Conservation (phyloP, 805 yeast genomes). For the Myxozyma neotropica region DNA sequence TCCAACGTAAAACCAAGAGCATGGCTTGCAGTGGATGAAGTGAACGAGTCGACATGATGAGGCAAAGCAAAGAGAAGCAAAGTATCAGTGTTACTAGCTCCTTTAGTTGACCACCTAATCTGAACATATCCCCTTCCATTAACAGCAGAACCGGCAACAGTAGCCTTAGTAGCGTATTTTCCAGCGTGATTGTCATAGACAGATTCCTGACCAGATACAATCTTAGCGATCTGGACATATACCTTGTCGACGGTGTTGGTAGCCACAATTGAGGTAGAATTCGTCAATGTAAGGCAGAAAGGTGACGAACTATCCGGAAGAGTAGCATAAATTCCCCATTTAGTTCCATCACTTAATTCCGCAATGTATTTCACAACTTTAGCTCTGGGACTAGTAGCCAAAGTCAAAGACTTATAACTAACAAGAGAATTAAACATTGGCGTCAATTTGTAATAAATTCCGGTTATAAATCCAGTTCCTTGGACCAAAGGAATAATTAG, state of each 20-base stretch:
- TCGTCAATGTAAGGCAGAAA: conserved; percentile 40
- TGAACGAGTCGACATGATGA: conserved; percentile 58
- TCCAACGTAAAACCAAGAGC: conserved; percentile 44
- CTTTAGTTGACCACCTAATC: conserved; percentile 21
- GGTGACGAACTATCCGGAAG: conserved; percentile 38
- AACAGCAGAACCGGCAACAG: conserved; percentile 45
- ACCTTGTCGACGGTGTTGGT: conserved; percentile 51
- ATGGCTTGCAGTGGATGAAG: conserved; percentile 37
- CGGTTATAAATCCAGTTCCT: conserved; percentile 63
- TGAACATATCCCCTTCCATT: conserved; percentile 16
- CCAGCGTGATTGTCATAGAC: conserved; percentile 66
- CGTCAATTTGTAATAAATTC: conserved; percentile 45
- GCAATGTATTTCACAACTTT: conserved; percentile 58
- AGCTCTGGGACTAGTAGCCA: conserved; percentile 45
- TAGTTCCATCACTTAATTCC: conserved; percentile 55
- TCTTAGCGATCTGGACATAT: conserved; percentile 62
- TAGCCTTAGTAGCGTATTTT: conserved; percentile 54
- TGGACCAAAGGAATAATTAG: conserved; percentile 51
- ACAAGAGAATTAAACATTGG: conserved; percentile 45
- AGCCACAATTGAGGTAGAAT: conserved; percentile 48
- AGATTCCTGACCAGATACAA: conserved; percentile 44
- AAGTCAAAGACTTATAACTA: conserved; percentile 59
- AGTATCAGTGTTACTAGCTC: conserved; percentile 48
- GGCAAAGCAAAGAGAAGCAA: conserved; percentile 65
- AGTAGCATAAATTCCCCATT: conserved; percentile 70